A percentile compares a stretch with the other conserved stretches of the same genome.
These are phyloP conservation scores for Globisporangium rhizosaccharum DNA, from an alignment of 352 stramenopile species.

Conservation along the genomic window DNA sequence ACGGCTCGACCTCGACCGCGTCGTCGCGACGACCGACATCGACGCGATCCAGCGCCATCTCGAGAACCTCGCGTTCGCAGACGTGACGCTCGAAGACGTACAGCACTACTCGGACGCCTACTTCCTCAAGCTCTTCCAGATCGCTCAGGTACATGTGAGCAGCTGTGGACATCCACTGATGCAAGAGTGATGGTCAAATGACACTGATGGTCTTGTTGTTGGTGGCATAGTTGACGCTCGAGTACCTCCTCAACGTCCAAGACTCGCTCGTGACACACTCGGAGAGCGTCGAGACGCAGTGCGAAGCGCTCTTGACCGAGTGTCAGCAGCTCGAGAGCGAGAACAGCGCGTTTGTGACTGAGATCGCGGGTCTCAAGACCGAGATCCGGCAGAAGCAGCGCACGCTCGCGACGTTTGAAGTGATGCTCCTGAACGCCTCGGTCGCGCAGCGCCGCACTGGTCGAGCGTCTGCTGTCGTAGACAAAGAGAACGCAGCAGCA, in stretches of 20 bases:
- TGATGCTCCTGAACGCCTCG: slow-evolving; percentile 69
- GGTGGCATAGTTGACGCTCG: slow-evolving; percentile 56
- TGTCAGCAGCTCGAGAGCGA: slow-evolving; percentile 56
- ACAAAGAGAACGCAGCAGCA: slow-evolving; percentile 34
- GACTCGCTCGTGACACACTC: slow-evolving; percentile 70
- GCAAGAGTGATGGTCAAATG: neutral
- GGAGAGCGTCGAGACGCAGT: slow-evolving; percentile 62
- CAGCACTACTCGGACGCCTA: slow-evolving; percentile 83
- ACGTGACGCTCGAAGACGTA: slow-evolving; percentile 78
- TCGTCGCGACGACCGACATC: slow-evolving; percentile 72
- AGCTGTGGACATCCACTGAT: neutral
- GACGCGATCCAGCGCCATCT: slow-evolving; percentile 69
- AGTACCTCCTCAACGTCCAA: slow-evolving; percentile 83
- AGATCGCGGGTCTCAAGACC: slow-evolving; percentile 62
- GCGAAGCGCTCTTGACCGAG: slow-evolving; percentile 49
- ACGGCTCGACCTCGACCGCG: slow-evolving; percentile 60
- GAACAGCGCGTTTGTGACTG: slow-evolving; percentile 52
- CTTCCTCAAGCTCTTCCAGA: slow-evolving; percentile 85
- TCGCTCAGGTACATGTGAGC: slow-evolving; percentile 46
- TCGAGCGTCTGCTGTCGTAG: neutral
- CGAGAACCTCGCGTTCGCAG: slow-evolving; percentile 77
- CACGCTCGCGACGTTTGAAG: slow-evolving; percentile 73
- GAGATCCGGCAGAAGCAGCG: slow-evolving; percentile 79
- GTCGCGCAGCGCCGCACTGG: slow-evolving; percentile 20
- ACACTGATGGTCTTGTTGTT: neutral